Conservation (phyloP, 306 rosid genomes). For the Dicorynia guianensis region DNA sequence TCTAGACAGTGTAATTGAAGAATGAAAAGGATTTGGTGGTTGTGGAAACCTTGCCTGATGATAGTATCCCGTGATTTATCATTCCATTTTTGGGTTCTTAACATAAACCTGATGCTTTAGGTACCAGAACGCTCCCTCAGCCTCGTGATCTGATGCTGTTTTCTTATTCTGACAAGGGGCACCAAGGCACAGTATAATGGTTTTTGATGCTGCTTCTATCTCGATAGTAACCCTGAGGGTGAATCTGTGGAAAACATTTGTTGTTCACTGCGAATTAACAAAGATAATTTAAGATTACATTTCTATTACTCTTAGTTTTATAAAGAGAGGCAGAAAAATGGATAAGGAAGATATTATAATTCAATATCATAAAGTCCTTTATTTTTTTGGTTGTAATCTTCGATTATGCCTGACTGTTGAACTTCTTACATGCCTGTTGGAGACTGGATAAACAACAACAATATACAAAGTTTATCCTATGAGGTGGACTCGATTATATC, state of each 20-base stretch:
- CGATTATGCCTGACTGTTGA: background rate
- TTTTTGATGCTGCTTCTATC: conserved; percentile 37
- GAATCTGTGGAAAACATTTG: conserved; percentile 54
- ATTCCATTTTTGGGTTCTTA: conserved; percentile 30
- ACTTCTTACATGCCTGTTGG: too few species aligned
- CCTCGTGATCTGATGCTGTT: conserved; percentile 66
- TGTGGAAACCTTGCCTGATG: conserved; percentile 27
- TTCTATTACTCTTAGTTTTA: conserved; percentile 26
- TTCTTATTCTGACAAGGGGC: conserved; percentile 62
- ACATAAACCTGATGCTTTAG: conserved; percentile 48
- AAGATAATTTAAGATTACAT: conserved; percentile 1
- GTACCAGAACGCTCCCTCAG: conserved; percentile 75
- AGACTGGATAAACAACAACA: too few species aligned
- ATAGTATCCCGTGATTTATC: conserved; percentile 37
- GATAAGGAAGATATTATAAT: conserved; percentile 17
- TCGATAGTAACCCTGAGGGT: conserved; percentile 63
- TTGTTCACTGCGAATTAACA: background rate
- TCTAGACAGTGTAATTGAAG: conserved; percentile 65
- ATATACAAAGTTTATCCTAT: too few species aligned
- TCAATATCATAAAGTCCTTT: conserved; percentile 25
- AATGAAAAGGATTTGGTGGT: conserved; percentile 48
- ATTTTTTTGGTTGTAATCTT: conserved; percentile 4
- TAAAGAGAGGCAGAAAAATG: conserved; percentile 9
- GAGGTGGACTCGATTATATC: too few species aligned
- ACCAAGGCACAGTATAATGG: conserved; percentile 61